phyloP scores from a whole-genome alignment of 2,329 filamentous ascomycete species.

The Fonsecaea pugnacius region DNA sequence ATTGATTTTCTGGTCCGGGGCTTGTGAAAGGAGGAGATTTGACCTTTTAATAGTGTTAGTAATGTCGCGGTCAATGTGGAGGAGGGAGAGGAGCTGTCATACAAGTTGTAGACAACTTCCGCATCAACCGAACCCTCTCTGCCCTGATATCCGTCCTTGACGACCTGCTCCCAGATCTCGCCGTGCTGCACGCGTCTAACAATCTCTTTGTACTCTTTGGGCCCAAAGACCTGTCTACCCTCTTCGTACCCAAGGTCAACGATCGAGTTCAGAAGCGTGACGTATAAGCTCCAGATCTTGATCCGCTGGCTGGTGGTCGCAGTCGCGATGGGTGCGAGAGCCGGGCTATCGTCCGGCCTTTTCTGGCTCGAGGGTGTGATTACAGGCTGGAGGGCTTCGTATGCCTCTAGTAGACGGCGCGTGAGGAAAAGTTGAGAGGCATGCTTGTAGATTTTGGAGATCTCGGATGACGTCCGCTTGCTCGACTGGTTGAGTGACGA shows the following conservation, averaged over 20 bases:
- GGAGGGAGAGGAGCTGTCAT: conserved; percentile 36
- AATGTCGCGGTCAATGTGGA: not conserved
- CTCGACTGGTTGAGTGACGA: conserved; percentile 68
- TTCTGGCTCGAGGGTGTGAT: conserved; percentile 62
- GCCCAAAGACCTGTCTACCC: conserved; percentile 85
- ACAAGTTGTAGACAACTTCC: conserved; percentile 74
- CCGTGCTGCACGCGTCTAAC: conserved; percentile 86
- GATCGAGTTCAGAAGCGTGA: conserved; percentile 89
- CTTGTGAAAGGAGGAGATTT: conserved; percentile 88
- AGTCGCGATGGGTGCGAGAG: conserved; percentile 74
- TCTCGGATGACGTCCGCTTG: conserved; percentile 58
- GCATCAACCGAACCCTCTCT: conserved; percentile 89
- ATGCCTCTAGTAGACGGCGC: conserved; percentile 84
- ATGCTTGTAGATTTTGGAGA: conserved; percentile 92
- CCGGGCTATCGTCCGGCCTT: conserved; percentile 46
- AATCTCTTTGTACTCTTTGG: conserved; percentile 79
- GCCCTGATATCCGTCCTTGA: conserved; percentile 83
- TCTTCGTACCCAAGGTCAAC: conserved; percentile 87
- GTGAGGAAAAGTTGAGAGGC: conserved; percentile 93
- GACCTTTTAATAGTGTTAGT: conserved; percentile 65
- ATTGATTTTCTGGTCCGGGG: conserved; percentile 78
- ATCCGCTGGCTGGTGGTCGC: conserved; percentile 82
- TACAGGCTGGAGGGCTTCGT: conserved; percentile 81
- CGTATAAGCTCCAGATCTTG: conserved; percentile 97
- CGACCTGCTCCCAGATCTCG: conserved; percentile 91